A percentile compares a stretch with the other conserved stretches of the same genome.
phyloP scores from a whole-genome alignment of 2,329 filamentous ascomycete species.

The Colletotrichum gigasporum region DNA sequence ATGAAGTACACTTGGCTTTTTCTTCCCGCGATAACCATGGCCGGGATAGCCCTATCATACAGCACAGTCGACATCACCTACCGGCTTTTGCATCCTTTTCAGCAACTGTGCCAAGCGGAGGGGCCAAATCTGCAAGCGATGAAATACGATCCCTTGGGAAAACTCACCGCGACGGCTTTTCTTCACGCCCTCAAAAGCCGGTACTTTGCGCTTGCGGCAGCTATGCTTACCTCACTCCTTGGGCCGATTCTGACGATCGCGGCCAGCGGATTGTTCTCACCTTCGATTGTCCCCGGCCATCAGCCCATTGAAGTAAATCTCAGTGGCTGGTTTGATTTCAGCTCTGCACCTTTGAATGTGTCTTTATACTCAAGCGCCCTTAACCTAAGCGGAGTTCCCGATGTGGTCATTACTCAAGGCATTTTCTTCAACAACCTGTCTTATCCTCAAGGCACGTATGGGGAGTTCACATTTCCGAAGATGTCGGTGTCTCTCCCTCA shows the following conservation, averaged over 20 bases:
- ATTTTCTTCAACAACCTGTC: background rate
- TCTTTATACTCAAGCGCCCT: background rate
- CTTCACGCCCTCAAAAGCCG: background rate
- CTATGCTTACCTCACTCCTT: background rate
- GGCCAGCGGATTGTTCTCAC: background rate
- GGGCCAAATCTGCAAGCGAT: background rate
- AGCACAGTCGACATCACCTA: background rate
- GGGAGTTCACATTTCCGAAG: background rate
- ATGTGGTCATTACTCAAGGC: background rate
- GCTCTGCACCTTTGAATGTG: background rate
- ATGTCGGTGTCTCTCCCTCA: background rate
- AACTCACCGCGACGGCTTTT: background rate
- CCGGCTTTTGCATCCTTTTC: background rate
- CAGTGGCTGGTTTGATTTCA: background rate
- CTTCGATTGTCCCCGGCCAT: background rate
- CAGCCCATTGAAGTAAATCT: background rate
- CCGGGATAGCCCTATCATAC: background rate
- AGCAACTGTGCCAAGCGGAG: background rate
- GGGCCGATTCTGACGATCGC: background rate
- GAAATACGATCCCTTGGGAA: background rate
- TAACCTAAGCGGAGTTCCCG: background rate
- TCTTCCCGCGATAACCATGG: background rate
- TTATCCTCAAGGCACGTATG: background rate
- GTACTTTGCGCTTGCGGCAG: background rate
- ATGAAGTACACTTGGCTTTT: background rate